Evolutionary conservation across 2,329 filamentous ascomycete species (phyloP), one percentile per base, ranked within the genome.

Genomic region (Hymenoscyphus occultus): DNA sequence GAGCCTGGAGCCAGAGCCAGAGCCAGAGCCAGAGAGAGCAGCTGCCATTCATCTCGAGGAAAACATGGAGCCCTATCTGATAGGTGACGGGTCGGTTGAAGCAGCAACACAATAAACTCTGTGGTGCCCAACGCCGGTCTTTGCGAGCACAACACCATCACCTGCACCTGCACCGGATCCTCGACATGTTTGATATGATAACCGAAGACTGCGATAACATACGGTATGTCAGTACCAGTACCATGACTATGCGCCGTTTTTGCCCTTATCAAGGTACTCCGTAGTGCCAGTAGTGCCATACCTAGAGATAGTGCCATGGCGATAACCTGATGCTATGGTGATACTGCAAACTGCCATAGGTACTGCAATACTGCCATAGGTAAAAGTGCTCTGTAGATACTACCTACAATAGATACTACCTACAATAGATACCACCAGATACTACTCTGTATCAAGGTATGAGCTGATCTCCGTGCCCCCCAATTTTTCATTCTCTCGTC

Each of bases 91-190:
- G 60, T 59, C n/a, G 5, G 31, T 58, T 59, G 59, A 59, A 40
- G 10, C 28, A 16, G 19, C 28, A 28, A 42, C 39, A 42, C 35
- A 16, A 39, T 2, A 19, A 65, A 60, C 60, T 42, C 60, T 64
- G 64, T 45, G 60, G 54, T 70, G 69, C 69, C 69, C 69, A 70
- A 71, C 61, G 64, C n/a, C 12, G 35, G 6, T 16, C 32, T 22
- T 56, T 42, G 54, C 7, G 35, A 54, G 32, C n/a, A 45, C 39
- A 45, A 45, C 39, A 42, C 39, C 28, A 28, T 28, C 28, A 28
- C 28, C 28, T 28, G 28, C 28, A 28, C 28, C 28, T 1, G 35
- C 35, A 35, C 35, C 19, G 6, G 58, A 60, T 22, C 35, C 39
- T 40, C 19, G 19, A 60, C n/a, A 35, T 35, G 35, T 7, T 35